These are phyloP conservation scores for Paragyromitra xinjiangensis DNA, from an alignment of 495 filamentous ascomycete species.

Conservation along the genomic window DNA sequence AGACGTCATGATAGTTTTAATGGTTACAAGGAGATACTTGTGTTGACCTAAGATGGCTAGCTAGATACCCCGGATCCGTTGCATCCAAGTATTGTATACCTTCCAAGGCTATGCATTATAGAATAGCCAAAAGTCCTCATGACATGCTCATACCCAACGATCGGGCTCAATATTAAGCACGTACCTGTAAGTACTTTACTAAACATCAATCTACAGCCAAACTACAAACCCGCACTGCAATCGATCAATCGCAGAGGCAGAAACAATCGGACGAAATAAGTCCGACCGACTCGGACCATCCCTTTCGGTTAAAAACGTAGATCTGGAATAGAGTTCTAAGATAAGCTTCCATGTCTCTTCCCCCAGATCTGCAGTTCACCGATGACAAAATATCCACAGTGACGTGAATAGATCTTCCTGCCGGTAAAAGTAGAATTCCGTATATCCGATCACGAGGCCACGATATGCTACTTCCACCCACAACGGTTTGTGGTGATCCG, in stretches of 20 bases:
- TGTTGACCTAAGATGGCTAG: background rate
- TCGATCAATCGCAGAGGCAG: no score
- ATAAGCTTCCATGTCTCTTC: background rate
- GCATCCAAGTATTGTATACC: background rate
- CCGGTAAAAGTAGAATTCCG: background rate
- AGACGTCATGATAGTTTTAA: background rate
- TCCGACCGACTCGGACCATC: background rate
- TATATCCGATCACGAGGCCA: conserved; percentile 1
- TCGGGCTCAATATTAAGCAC: no score
- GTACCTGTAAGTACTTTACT: background rate
- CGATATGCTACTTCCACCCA: background rate
- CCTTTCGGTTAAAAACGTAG: background rate
- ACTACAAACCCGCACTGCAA: background rate
- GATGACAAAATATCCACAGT: background rate
- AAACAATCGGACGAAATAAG: background rate
- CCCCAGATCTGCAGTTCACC: background rate
- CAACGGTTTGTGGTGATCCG: background rate
- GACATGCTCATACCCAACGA: background rate
- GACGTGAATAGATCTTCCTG: background rate
- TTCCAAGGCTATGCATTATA: background rate
- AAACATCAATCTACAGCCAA: background rate
- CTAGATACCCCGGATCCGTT: background rate
- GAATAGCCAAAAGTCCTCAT: background rate
- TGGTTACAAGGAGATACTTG: background rate
- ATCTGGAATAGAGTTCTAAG: background rate